A percentile compares a stretch with the other conserved stretches of the same genome.
Conservation (phyloP, 495 filamentous ascomycete genomes). For the Jackrogersella minutella region DNA sequence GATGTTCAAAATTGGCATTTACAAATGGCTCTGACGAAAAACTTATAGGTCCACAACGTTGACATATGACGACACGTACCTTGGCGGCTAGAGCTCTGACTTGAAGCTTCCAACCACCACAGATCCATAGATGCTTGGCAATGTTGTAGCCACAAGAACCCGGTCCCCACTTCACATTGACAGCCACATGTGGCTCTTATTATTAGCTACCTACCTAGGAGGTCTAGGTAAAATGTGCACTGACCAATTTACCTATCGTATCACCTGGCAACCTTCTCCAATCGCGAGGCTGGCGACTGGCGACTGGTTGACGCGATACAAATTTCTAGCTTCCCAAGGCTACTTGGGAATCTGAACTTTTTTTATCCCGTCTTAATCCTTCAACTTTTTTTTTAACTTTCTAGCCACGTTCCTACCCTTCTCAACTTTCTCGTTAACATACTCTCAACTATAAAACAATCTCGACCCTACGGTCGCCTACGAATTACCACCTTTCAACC, state of each 20-base stretch:
- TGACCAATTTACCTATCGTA: background rate
- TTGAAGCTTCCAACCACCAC: too few species aligned
- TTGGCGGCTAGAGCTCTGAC: too few species aligned
- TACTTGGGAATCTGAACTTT: constrained; percentile 7
- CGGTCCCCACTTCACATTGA: background rate
- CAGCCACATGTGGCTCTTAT: background rate
- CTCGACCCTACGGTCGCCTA: background rate
- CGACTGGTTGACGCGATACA: constrained; percentile 16
- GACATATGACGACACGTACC: too few species aligned
- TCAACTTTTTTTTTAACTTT: background rate
- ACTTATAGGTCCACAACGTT: too few species aligned
- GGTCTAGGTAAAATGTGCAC: background rate
- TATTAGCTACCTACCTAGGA: background rate
- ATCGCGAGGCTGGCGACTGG: constrained; percentile 31
- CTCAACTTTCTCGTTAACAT: background rate
- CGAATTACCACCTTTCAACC: background rate
- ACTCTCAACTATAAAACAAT: background rate
- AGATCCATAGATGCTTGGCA: too few species aligned
- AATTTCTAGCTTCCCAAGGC: constrained; percentile 21
- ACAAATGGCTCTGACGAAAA: too few species aligned
- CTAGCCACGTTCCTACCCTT: background rate
- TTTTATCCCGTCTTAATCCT: background rate
- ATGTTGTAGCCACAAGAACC: too few species aligned
- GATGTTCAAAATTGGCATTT: too few species aligned
- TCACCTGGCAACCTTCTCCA: constrained; percentile 1